Percentiles rank a stretch among this genome's conserved stretches.
phyloP scores from a whole-genome alignment of 2,329 filamentous ascomycete species.

The Plenodomus tracheiphilus region DNA sequence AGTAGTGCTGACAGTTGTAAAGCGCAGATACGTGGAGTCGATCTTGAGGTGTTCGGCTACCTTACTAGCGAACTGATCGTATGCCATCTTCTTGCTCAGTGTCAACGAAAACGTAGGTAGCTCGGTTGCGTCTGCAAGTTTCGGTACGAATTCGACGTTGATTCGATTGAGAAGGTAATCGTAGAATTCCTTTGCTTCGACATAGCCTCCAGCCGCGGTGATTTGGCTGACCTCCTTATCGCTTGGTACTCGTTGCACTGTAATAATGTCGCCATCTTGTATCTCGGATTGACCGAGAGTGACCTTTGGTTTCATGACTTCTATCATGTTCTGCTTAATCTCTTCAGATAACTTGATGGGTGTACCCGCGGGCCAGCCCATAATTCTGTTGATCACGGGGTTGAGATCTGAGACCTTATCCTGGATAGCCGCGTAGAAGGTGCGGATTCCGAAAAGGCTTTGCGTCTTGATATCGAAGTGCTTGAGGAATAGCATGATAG shows the following conservation, averaged over 20 bases:
- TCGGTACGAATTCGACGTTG: conserved; percentile 74
- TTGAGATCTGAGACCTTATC: conserved; percentile 87
- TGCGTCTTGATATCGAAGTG: conserved; percentile 82
- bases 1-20: conserved; percentile 82
- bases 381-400: conserved; percentile 74
- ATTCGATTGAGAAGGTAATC: conserved; percentile 89
- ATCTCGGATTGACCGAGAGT: conserved; percentile 90
- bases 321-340: conserved; percentile 98
- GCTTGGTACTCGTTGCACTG: conserved; percentile 73
- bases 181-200: conserved; percentile 83
- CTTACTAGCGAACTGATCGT: conserved; percentile 83
- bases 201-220: conserved; percentile 50
- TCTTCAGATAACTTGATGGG: conserved; percentile 84
- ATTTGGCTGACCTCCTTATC: conserved; percentile 50
- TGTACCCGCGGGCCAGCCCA: conserved; percentile 82
- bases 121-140: conserved; percentile 58
- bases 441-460: conserved; percentile 73
- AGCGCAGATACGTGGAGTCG: conserved; percentile 84
- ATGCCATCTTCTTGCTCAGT: conserved; percentile 84
- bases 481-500: conserved; percentile 88
- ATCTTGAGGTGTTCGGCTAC: conserved; percentile 77
- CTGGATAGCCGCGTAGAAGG: conserved; percentile 84
- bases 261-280: conserved; percentile 95
- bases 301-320: conserved; percentile 87
- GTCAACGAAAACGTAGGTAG: conserved; percentile 73